phyloP scores from a whole-genome alignment of 192 early-diverging fungal genomes.

The Podila epigama region DNA sequence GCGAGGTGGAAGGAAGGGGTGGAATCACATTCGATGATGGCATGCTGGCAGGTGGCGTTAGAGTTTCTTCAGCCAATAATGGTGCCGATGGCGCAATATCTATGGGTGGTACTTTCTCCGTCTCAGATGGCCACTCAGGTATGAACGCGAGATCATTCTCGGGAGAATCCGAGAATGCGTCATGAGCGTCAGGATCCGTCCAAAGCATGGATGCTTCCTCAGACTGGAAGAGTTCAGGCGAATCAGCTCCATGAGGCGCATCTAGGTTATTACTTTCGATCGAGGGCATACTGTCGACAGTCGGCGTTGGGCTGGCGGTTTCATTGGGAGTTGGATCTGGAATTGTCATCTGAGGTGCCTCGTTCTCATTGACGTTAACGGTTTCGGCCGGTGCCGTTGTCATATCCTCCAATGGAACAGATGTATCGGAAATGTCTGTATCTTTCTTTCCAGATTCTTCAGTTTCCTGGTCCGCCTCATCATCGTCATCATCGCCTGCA shows the following conservation, averaged over 20 bases:
- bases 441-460: neutral
- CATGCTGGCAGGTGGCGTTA: neutral
- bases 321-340: neutral
- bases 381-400: neutral
- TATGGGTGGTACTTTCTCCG: neutral
- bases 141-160: slow-evolving; percentile 1
- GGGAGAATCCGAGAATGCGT: no score
- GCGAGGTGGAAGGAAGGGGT: slow-evolving; percentile 22
- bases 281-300: neutral
- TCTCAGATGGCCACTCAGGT: slow-evolving; percentile 9
- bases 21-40: slow-evolving; percentile 1
- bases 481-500: slow-evolving; percentile 26
- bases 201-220: neutral
- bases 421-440: no score
- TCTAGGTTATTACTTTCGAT: neutral
- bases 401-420: neutral
- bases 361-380: slow-evolving; percentile 1
- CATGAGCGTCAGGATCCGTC: neutral
- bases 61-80: neutral
- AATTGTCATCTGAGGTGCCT: neutral
- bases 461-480: slow-evolving; percentile 7
- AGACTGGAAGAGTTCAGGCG: neutral
- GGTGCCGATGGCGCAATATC: neutral
- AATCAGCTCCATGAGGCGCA: neutral
- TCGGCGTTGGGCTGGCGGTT: neutral